phyloP scores from a whole-genome alignment of 441 rosid species.

The Isatis lusitanica region DNA sequence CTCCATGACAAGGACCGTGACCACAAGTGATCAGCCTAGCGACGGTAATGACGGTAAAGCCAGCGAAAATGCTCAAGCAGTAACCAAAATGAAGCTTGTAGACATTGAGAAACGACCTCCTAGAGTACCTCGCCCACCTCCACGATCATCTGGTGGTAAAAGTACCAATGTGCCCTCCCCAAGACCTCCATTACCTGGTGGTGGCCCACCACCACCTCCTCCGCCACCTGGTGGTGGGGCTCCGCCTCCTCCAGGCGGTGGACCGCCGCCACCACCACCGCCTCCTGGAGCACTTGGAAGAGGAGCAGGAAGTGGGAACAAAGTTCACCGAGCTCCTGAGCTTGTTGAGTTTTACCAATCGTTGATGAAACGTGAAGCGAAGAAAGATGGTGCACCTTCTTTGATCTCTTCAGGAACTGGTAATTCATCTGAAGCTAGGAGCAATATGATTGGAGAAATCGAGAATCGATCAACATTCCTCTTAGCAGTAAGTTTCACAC shows the following conservation, averaged over 20 bases:
- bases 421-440: slow-evolving; percentile 73
- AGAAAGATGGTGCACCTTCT: slow-evolving; percentile 75
- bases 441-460: slow-evolving; percentile 93
- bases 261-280: slow-evolving; percentile 80
- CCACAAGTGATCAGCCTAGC: slow-evolving; percentile 51
- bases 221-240: slow-evolving; percentile 64
- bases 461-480: slow-evolving; percentile 95
- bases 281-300: slow-evolving; percentile 82
- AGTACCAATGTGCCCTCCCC: slow-evolving; percentile 40
- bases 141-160: slow-evolving; percentile 53
- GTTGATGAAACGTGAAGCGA: slow-evolving; percentile 93
- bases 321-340: slow-evolving; percentile 95
- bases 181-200: slow-evolving; percentile 45
- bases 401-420: slow-evolving; percentile 57
- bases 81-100: slow-evolving; percentile 71
- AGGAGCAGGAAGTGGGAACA: slow-evolving; percentile 70
- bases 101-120: slow-evolving; percentile 86
- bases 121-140: slow-evolving; percentile 84
- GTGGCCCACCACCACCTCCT: slow-evolving; percentile 57
- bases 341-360: slow-evolving; percentile 92
- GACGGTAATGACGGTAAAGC: slow-evolving; percentile 45
- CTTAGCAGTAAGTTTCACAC: slow-evolving; percentile 56
- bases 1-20: slow-evolving; percentile 29
- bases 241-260: slow-evolving; percentile 72
- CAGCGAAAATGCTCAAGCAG: slow-evolving; percentile 43